Percentiles rank a stretch among this genome's conserved stretches.
Conservation (phyloP, 805 yeast genomes). For the Barnettozyma californica region DNA sequence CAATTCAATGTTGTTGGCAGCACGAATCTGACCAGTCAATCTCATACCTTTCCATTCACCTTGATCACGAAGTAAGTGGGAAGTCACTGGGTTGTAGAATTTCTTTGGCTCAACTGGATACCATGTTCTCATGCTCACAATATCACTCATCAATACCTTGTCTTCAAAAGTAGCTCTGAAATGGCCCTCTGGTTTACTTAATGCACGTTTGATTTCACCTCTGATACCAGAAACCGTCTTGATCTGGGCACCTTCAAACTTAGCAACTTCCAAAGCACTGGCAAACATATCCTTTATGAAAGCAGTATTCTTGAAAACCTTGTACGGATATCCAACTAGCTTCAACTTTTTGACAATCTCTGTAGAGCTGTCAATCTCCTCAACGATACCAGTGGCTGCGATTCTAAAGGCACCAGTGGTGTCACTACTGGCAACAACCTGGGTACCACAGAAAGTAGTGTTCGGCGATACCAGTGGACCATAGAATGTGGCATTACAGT, state of each 20-base stretch:
- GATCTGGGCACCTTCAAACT: slow-evolving; percentile 96
- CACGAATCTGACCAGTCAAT: slow-evolving; percentile 89
- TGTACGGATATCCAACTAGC: slow-evolving; percentile 90
- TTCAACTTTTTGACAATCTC: slow-evolving; percentile 95
- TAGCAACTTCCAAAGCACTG: slow-evolving; percentile 89
- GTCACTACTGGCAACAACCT: slow-evolving; percentile 73
- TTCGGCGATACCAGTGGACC: slow-evolving; percentile 98
- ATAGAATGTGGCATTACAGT: slow-evolving; percentile 91
- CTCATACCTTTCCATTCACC: slow-evolving; percentile 95
- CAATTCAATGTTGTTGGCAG: slow-evolving; percentile 59
- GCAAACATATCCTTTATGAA: slow-evolving; percentile 96
- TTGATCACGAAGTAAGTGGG: slow-evolving; percentile 72
- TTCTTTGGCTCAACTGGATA: slow-evolving; percentile 87
- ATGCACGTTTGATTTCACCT: slow-evolving; percentile 94
- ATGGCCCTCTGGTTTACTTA: slow-evolving; percentile 91
- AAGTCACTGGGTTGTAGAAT: slow-evolving; percentile 95
- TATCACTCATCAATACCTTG: slow-evolving; percentile 85
- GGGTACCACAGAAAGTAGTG: slow-evolving; percentile 95
- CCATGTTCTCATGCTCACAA: slow-evolving; percentile 90
- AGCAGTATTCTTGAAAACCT: slow-evolving; percentile 93
- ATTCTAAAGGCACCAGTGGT: slow-evolving; percentile 90
- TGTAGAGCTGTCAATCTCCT: slow-evolving; percentile 80
- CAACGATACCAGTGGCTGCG: slow-evolving; percentile 95
- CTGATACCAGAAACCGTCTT: slow-evolving; percentile 96
- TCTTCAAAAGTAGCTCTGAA: slow-evolving; percentile 97